Conservation (phyloP, 2,329 filamentous ascomycete genomes). For the Aspergillus novofumigatus region DNA sequence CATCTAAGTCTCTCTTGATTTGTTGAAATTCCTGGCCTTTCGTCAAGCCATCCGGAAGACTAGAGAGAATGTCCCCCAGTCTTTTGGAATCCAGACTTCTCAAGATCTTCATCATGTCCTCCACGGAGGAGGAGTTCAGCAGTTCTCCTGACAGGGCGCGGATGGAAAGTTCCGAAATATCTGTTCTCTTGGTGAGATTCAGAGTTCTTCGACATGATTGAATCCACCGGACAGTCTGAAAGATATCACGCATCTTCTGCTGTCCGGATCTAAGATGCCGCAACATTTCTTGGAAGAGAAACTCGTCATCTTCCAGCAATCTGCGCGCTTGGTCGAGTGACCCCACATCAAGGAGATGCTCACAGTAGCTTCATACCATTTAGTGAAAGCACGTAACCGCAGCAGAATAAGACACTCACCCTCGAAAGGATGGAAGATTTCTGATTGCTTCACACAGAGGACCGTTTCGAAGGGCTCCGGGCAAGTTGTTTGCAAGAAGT, state of each 20-base stretch:
- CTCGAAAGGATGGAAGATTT: conserved; percentile 54
- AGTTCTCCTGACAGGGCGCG: conserved; percentile 51
- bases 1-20: conserved; percentile 46
- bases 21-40: conserved; percentile 35
- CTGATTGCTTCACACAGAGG: conserved; percentile 54
- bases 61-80: conserved; percentile 39
- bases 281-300: conserved; percentile 41
- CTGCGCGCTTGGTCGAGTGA: conserved; percentile 34
- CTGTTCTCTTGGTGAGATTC: conserved; percentile 26
- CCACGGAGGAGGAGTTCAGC: conserved; percentile 46
- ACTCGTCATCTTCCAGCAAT: conserved; percentile 49
- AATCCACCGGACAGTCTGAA: conserved; percentile 29
- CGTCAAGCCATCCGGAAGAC: conserved; percentile 31
- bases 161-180: conserved; percentile 34
- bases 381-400: conserved; percentile 7
- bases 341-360: conserved; percentile 40
- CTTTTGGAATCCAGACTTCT: conserved; percentile 52
- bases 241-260: conserved; percentile 35
- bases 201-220: conserved; percentile 25
- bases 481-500: conserved; percentile 37
- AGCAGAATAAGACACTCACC: conserved; percentile 23
- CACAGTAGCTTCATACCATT: conserved; percentile 31
- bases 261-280: conserved; percentile 39
- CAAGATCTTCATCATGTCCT: conserved; percentile 50
- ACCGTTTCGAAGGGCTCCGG: conserved; percentile 24